A percentile compares a stretch with the other conserved stretches of the same genome.
Conservation (phyloP, 257 asterid species). For the Nicotiana attenuata region DNA sequence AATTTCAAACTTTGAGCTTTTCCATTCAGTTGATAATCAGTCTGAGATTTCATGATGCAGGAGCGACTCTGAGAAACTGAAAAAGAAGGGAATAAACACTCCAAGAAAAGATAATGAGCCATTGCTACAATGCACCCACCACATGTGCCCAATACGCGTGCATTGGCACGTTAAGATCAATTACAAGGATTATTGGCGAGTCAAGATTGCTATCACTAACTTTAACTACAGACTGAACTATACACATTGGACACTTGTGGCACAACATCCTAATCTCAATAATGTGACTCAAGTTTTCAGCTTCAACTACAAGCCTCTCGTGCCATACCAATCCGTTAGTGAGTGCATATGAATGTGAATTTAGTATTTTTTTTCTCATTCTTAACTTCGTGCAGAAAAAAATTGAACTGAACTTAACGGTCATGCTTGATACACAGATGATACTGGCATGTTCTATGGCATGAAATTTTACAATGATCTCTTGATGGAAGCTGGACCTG, state of each 20-base stretch:
- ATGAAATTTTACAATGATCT: conserved; percentile 67
- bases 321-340: conserved; percentile 70
- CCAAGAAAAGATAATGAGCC: conserved; percentile 60
- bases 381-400: not conserved
- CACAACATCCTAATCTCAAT: conserved; percentile 74
- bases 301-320: conserved; percentile 69
- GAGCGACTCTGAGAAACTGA: conserved; percentile 41
- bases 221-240: conserved; percentile 65
- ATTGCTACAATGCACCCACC: conserved; percentile 59
- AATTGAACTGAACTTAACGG: not conserved
- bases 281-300: conserved; percentile 75
- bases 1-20: not conserved
- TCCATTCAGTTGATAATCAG: not conserved
- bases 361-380: not conserved
- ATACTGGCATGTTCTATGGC: conserved; percentile 66
- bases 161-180: conserved; percentile 82
- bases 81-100: conserved; percentile 46
- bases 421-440: conserved; percentile 33
- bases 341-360: conserved; percentile 12
- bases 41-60: conserved; percentile 22
- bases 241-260: conserved; percentile 75
- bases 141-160: conserved; percentile 75
- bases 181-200: conserved; percentile 65
- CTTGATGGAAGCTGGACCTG: conserved; percentile 62
- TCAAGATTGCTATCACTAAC: conserved; percentile 61